These are phyloP conservation scores for Suhomyces ambrosiae DNA, from an alignment of 1,139 yeast genomes.

Conservation along the genomic window DNA sequence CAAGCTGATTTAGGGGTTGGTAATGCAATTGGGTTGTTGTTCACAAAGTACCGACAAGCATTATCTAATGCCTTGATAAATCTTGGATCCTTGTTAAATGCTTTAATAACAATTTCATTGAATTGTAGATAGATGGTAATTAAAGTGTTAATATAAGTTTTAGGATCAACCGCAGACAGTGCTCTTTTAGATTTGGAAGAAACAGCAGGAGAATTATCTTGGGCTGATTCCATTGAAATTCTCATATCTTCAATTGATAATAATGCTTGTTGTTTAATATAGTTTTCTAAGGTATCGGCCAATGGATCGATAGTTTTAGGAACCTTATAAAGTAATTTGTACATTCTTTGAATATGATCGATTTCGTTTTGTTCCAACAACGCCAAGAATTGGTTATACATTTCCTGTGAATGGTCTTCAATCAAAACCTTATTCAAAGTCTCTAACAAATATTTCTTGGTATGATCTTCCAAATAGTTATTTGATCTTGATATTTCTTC, in stretches of 20 bases:
- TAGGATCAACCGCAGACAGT: slow-evolving; percentile 60
- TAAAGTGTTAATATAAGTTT: slow-evolving; percentile 75
- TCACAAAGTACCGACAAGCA: slow-evolving; percentile 85
- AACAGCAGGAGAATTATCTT: slow-evolving; percentile 15
- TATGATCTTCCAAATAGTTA: slow-evolving; percentile 82
- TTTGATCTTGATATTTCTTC: slow-evolving; percentile 83
- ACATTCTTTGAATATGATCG: slow-evolving; percentile 79
- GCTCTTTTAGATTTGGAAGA: slow-evolving; percentile 24
- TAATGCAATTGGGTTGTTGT: slow-evolving; percentile 77
- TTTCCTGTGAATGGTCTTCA: slow-evolving; percentile 71
- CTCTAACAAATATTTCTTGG: slow-evolving; percentile 74
- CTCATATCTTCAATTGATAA: slow-evolving; percentile 69
- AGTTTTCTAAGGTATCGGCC: slow-evolving; percentile 70
- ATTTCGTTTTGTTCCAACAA: slow-evolving; percentile 77
- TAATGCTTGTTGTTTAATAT: slow-evolving; percentile 73
- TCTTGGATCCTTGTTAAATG: slow-evolving; percentile 75
- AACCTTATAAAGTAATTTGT: slow-evolving; percentile 71
- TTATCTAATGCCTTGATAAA: slow-evolving; percentile 87
- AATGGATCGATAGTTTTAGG: slow-evolving; percentile 76
- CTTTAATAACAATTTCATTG: slow-evolving; percentile 63
- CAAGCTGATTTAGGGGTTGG: slow-evolving; percentile 53
- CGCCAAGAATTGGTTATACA: slow-evolving; percentile 74
- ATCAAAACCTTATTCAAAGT: slow-evolving; percentile 77
- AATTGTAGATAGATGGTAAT: slow-evolving; percentile 69
- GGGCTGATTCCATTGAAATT: slow-evolving; percentile 38